A percentile compares a stretch with the other conserved stretches of the same genome.
Evolutionary conservation across 352 stramenopile species (phyloP).

Genomic region (Globisporangium acanthophoron): DNA sequence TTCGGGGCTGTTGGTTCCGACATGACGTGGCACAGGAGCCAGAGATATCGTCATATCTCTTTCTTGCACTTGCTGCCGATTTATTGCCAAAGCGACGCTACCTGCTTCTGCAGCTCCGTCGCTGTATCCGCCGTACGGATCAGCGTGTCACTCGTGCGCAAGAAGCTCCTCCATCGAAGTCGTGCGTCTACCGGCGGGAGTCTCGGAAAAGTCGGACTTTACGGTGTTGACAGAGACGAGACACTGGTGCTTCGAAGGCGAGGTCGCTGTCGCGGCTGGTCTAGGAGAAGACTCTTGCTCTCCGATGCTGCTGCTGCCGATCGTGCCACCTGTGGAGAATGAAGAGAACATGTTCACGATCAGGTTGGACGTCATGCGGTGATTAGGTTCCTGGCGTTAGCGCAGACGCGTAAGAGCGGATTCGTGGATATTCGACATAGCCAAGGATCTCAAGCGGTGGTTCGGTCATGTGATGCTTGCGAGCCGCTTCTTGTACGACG

Average conservation of each 20-base stretch:
- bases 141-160: conserved; percentile 62
- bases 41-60: conserved; percentile 48
- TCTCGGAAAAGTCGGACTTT: background rate
- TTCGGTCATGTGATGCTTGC: conserved; percentile 52
- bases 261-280: background rate
- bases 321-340: conserved; percentile 2
- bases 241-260: conserved; percentile 1
- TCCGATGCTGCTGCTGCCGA: background rate
- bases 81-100: conserved; percentile 58
- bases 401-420: conserved; percentile 52
- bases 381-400: conserved; percentile 64
- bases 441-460: conserved; percentile 50
- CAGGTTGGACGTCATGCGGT: conserved; percentile 25
- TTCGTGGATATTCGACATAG: conserved; percentile 63
- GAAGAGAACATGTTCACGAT: conserved; percentile 8
- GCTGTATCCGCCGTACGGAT: conserved; percentile 72
- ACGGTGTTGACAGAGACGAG: background rate
- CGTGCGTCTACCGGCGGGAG: background rate
- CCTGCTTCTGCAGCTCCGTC: conserved; percentile 45
- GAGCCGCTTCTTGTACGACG: conserved; percentile 63
- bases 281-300: background rate
- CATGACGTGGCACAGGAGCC: conserved; percentile 50
- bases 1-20: conserved; percentile 74
- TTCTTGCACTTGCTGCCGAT: conserved; percentile 61
- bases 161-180: conserved; percentile 34